Percentiles rank a stretch among this genome's conserved stretches.
Evolutionary conservation across 495 filamentous ascomycete species (phyloP).

Genomic region (Parathielavia hyrcaniae): DNA sequence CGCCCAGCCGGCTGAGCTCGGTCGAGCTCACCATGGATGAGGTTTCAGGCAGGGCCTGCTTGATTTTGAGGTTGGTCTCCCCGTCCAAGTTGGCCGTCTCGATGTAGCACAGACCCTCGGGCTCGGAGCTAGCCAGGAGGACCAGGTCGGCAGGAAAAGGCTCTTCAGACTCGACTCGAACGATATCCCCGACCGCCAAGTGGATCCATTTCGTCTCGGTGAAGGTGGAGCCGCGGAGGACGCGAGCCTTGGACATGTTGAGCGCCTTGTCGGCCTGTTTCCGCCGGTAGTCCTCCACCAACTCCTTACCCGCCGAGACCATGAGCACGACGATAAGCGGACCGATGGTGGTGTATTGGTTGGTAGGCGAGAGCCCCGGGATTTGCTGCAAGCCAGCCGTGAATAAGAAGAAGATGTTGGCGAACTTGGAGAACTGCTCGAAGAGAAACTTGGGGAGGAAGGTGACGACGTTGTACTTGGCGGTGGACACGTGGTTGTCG

Average conservation of each 20-base stretch:
- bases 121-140: conserved; percentile 88
- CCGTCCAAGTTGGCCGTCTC: conserved; percentile 98
- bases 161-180: conserved; percentile 91
- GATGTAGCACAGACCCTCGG: conserved; percentile 97
- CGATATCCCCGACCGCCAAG: conserved; percentile 87
- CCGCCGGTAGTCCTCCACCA: conserved; percentile 89
- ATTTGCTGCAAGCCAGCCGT: conserved; percentile 95
- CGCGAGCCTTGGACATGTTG: conserved; percentile 80
- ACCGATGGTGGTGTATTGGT: conserved; percentile 90
- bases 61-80: conserved; percentile 98
- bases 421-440: conserved; percentile 99
- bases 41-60: conserved; percentile 95
- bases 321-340: conserved; percentile 82
- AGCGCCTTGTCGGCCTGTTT: conserved; percentile 80
- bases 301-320: conserved; percentile 90
- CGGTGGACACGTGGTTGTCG: conserved; percentile 93
- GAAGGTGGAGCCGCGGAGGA: conserved; percentile 80
- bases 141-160: conserved; percentile 95
- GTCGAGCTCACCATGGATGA: conserved; percentile 76
- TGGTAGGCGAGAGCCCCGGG: conserved; percentile 88
- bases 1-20: conserved; percentile 80
- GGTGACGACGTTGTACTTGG: conserved; percentile 95
- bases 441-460: conserved; percentile 97
- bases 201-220: conserved; percentile 87
- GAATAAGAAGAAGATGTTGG: conserved; percentile 99